Evolutionary conservation across 2,329 filamentous ascomycete species (phyloP).

Genomic region (Pseudopithomyces maydicus): DNA sequence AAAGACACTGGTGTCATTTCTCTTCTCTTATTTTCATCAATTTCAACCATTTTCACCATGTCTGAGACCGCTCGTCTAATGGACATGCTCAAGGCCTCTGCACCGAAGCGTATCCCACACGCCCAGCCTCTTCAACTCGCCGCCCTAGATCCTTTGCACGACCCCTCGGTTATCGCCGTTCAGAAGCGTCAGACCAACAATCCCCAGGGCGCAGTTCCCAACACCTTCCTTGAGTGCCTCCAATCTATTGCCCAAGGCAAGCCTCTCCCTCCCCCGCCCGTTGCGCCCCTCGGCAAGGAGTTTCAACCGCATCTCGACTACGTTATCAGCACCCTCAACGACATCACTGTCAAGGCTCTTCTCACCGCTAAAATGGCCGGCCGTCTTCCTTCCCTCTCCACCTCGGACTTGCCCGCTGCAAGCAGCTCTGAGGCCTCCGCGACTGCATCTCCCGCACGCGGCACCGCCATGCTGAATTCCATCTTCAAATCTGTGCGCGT

Average conservation of each 20-base stretch:
- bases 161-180: conserved; percentile 3
- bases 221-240: conserved; percentile 23
- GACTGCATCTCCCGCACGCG: conserved; percentile 72
- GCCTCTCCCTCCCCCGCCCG: conserved; percentile 14
- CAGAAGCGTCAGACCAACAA: not conserved
- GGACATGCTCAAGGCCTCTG: conserved; percentile 29
- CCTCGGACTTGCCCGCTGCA: conserved; percentile 60
- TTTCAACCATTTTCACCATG: conserved; percentile 16
- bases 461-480: conserved; percentile 70
- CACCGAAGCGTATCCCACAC: conserved; percentile 24
- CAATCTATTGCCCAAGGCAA: conserved; percentile 18
- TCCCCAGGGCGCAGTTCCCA: conserved; percentile 12
- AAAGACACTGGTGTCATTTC: not conserved
- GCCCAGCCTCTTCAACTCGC: conserved; percentile 19
- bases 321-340: conserved; percentile 22
- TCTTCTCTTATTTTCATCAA: not conserved
- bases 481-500: conserved; percentile 53
- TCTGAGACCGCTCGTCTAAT: conserved; percentile 27
- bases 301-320: conserved; percentile 20
- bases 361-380: conserved; percentile 30
- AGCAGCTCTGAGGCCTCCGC: conserved; percentile 64
- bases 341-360: conserved; percentile 13
- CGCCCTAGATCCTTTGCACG: conserved; percentile 4
- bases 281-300: conserved; percentile 17
- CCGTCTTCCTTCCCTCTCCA: conserved; percentile 42